Percentiles rank a stretch among this genome's conserved stretches.
Conservation (phyloP, 495 filamentous ascomycete genomes). For the Penicillium soppii region DNA sequence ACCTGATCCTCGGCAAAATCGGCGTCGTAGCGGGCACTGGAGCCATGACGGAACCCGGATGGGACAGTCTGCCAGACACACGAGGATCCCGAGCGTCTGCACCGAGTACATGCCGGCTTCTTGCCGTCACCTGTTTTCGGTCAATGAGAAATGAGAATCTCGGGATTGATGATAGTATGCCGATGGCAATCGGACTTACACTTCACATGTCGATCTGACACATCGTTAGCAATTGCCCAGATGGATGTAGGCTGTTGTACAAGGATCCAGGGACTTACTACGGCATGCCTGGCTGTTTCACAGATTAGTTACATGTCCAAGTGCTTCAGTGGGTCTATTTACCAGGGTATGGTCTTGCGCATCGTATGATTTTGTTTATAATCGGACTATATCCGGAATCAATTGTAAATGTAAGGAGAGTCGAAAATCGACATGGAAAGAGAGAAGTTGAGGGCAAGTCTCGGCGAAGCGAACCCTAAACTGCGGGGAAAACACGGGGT, state of each 20-base stretch:
- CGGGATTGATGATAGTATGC: not conserved
- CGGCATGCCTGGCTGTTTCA: not conserved
- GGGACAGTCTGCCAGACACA: conserved; percentile 17
- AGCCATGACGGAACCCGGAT: conserved; percentile 22
- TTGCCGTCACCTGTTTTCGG: conserved; percentile 14
- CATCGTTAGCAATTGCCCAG: not conserved
- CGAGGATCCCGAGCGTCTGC: conserved; percentile 14
- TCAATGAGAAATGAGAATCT: not conserved
- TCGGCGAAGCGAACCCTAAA: not conserved
- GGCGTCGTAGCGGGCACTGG: conserved; percentile 20
- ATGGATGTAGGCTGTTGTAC: not conserved
- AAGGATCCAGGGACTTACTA: too few species aligned
- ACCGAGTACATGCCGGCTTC: conserved; percentile 19
- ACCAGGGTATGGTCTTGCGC: not conserved
- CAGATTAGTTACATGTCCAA: not conserved
- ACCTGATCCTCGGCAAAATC: conserved; percentile 21
- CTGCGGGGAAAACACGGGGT: not conserved
- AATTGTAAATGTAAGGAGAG: too few species aligned
- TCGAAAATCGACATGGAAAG: not conserved
- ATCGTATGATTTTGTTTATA: not conserved
- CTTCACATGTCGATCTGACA: not conserved
- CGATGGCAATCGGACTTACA: not conserved
- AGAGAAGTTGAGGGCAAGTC: not conserved
- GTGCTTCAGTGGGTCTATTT: not conserved
- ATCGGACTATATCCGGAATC: too few species aligned